Conservation (phyloP, 177 flowering plant species). For the Vitis hybrid region DNA sequence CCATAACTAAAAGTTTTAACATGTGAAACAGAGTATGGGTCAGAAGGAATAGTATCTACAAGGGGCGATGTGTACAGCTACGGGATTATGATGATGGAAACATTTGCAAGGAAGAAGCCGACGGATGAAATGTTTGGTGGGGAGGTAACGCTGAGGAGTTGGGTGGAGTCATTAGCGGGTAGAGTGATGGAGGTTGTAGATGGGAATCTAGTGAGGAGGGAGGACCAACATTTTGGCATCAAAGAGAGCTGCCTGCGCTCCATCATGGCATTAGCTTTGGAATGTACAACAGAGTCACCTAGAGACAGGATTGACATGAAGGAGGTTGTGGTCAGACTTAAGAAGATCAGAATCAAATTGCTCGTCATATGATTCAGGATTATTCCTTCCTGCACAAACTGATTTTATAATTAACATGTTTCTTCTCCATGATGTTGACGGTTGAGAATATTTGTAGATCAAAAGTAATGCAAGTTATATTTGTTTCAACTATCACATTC, state of each 20-base stretch:
- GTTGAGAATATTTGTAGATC: too few species aligned
- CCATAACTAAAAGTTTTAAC: too few species aligned
- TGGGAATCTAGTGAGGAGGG: slow-evolving; percentile 1
- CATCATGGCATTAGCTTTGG: slow-evolving; percentile 14
- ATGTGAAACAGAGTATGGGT: slow-evolving; percentile 13
- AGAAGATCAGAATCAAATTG: slow-evolving; percentile 3
- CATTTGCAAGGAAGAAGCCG: slow-evolving; percentile 20
- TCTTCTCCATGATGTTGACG: too few species aligned
- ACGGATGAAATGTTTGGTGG: neutral
- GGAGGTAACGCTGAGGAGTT: slow-evolving; percentile 1
- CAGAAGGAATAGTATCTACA: slow-evolving; percentile 9
- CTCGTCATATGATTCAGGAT: too few species aligned
- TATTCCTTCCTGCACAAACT: too few species aligned
- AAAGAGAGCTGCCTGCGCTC: slow-evolving; percentile 1
- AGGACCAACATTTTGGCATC: neutral
- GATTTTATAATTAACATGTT: too few species aligned
- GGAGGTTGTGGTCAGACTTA: neutral
- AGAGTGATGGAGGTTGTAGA: slow-evolving; percentile 12
- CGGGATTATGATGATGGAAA: slow-evolving; percentile 23
- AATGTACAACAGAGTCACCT: slow-evolving; percentile 9
- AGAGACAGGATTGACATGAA: slow-evolving; percentile 7
- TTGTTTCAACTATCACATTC: too few species aligned
- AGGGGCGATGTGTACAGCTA: slow-evolving; percentile 23
- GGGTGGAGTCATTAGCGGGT: slow-evolving; percentile 5
- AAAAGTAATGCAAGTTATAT: too few species aligned